Base-by-base conservation (phyloP, 73 alveolate genomes). In the Breviolum minutum region DNA sequence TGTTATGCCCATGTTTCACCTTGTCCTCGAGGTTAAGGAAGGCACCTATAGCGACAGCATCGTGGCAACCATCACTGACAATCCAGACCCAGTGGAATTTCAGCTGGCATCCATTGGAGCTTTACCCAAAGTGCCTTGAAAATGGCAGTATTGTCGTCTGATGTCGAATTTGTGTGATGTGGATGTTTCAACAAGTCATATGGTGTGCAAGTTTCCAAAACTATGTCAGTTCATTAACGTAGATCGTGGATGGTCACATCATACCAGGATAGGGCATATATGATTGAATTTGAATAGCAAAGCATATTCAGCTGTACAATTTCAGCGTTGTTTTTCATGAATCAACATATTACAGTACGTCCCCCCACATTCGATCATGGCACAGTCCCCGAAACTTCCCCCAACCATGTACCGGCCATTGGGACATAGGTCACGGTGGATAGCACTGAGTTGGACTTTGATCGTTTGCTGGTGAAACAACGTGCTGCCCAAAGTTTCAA, bases 1-100 rank as follows among this genome's bases (percentile, higher is more conserved):
- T 66, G 74, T 3, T 40, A 0, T 40, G 54, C 54, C 54, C 54
- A 40, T 3, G 54, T 40, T 40, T 40, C 54, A 40, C 54, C 54
- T 40, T 40, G 54, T 40, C 74, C 17, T 66, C 24, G 77, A 22
- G 98, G 98, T 92, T 63, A 99, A 99, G 99, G 99, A 99, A 77
- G 99, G 99, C 63, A 82, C 95, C 60, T 99, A 98, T 89, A 99
- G 99, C 84, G 99, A 99, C 99, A 99, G 99, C 94, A 98, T 99
- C 91, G 99, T 99, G 64, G 99, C 99, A 87, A 94, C 99, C 87
- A 99, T 99, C 94, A 99, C 99, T 87, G 99, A 99, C 99, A 99
- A 99, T 89, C 99, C 99, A 5, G 99, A 99, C 93, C 99, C 99
- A 16, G 99, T 99, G 16, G 99, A 99, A 85, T 99, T 99, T 93